phyloP scores from a whole-genome alignment of 345 rosid genomes.

The Brassica juncea region DNA sequence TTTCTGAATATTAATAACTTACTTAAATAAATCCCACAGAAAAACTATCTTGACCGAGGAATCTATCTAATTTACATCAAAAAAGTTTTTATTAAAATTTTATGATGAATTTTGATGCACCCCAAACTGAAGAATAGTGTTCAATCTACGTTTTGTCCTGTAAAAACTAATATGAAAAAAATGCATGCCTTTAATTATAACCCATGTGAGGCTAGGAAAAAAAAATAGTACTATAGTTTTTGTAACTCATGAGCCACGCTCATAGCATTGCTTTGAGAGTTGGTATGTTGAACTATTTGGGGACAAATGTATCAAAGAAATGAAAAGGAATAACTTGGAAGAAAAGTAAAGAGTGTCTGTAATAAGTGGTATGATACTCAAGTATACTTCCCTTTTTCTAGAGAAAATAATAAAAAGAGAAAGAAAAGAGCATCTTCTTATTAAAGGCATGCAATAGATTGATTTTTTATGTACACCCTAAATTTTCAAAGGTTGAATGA shows the following conservation, averaged over 20 bases:
- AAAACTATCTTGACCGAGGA: too few relatives aligned
- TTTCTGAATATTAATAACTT: not conserved
- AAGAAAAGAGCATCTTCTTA: constrained; percentile 25
- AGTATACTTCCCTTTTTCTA: constrained; percentile 25
- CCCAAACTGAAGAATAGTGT: not conserved
- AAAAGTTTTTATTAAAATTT: too few relatives aligned
- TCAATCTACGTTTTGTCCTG: not conserved
- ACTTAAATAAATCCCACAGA: too few relatives aligned
- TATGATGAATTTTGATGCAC: not conserved
- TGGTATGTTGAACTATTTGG: constrained; percentile 35
- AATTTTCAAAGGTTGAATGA: not conserved
- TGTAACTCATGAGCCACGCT: constrained; percentile 28
- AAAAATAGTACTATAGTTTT: constrained; percentile 16
- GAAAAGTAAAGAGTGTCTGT: constrained; percentile 35
- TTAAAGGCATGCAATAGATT: constrained; percentile 25
- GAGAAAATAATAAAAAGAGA: constrained; percentile 16
- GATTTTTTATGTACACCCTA: not conserved
- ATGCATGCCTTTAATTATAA: constrained; percentile 36
- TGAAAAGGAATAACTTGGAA: constrained; percentile 29
- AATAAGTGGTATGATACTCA: constrained; percentile 44
- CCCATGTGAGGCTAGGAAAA: constrained; percentile 32
- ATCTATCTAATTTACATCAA: too few relatives aligned
- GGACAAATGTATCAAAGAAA: constrained; percentile 39
- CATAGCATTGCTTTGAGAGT: constrained; percentile 39
- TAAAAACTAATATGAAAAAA: not conserved